These are phyloP conservation scores for Hirschfeldia incana DNA, from an alignment of 345 rosid genomes.

Conservation along the genomic window DNA sequence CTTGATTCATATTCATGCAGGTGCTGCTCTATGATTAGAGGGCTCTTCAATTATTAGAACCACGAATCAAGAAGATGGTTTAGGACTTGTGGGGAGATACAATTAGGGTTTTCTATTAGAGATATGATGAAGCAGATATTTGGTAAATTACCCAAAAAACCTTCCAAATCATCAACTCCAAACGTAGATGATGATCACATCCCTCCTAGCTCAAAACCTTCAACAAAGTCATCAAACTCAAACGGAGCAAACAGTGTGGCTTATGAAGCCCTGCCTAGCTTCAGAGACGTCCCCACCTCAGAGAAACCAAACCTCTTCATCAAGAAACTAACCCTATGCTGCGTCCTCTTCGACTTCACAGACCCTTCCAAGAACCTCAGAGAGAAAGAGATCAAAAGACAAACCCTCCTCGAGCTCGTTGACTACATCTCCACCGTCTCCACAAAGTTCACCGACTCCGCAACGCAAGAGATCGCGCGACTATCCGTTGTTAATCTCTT, in stretches of 20 bases:
- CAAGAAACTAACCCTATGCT: constrained; percentile 63
- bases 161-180: constrained; percentile 62
- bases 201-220: constrained; percentile 38
- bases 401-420: constrained; percentile 69
- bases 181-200: constrained; percentile 38
- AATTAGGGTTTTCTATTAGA: constrained; percentile 25
- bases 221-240: constrained; percentile 47
- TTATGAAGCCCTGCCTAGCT: constrained; percentile 69
- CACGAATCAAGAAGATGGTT: background rate
- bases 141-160: constrained; percentile 68
- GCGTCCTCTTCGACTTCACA: constrained; percentile 66
- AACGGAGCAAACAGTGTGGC: constrained; percentile 41
- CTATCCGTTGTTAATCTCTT: constrained; percentile 57
- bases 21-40: constrained; percentile 25
- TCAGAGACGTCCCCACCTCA: constrained; percentile 60
- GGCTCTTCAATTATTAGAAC: background rate
- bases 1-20: constrained; percentile 25
- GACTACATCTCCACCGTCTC: constrained; percentile 60
- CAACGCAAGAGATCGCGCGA: constrained; percentile 60
- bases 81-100: background rate
- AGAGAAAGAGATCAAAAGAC: constrained; percentile 83
- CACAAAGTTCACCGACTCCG: constrained; percentile 52
- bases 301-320: constrained; percentile 69
- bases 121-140: constrained; percentile 80
- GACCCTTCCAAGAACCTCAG: constrained; percentile 62